Conservation (phyloP, 441 rosid genomes). For the Lepidium campestre region DNA sequence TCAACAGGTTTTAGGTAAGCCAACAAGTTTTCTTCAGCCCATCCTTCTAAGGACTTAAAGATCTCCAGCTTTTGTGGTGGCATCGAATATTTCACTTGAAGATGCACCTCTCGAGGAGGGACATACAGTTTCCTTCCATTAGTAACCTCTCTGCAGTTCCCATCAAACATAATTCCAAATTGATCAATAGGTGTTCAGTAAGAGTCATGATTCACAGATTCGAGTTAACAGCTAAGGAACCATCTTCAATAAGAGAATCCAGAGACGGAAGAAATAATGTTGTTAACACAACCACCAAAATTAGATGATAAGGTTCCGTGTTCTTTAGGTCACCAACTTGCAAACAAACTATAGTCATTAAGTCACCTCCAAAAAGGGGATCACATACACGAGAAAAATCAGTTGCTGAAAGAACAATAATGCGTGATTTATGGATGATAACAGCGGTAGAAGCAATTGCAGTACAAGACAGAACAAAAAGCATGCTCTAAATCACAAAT, state of each 20-base stretch:
- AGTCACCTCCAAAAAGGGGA: constrained; percentile 10
- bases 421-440: background rate
- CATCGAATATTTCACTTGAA: constrained; percentile 51
- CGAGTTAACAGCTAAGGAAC: background rate
- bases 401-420: constrained; percentile 1
- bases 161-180: constrained; percentile 2
- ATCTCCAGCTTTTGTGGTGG: constrained; percentile 48
- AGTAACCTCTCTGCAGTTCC: constrained; percentile 27
- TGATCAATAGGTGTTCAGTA: background rate
- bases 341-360: background rate
- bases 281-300: background rate
- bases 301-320: constrained; percentile 7
- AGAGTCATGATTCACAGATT: background rate
- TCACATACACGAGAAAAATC: constrained; percentile 11
- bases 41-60: constrained; percentile 41
- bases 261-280: background rate
- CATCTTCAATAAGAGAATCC: background rate
- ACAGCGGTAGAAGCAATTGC: background rate
- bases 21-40: constrained; percentile 46
- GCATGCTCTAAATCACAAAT: background rate
- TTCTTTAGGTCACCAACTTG: background rate
- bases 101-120: constrained; percentile 38
- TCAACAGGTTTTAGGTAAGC: constrained; percentile 41
- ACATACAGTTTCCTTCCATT: constrained; percentile 32
- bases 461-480: background rate